Evolutionary conservation across 495 filamentous ascomycete genomes (phyloP).

Genomic region (Aspergillus nidulans): DNA sequence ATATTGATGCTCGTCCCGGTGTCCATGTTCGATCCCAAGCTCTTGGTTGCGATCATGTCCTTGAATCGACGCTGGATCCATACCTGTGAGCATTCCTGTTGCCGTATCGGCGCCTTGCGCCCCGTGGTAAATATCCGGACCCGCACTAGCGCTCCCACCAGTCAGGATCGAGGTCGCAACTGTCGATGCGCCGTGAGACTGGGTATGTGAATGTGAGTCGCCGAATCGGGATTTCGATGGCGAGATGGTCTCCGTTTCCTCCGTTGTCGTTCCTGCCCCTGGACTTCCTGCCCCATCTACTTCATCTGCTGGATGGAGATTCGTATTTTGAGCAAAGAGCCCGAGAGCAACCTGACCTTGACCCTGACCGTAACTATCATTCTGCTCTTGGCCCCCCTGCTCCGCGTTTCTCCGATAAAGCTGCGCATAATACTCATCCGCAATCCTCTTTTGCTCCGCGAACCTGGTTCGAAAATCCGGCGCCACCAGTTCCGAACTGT

Average conservation of each 20-base stretch:
- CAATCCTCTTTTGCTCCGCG: constrained; percentile 17
- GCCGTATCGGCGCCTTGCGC: not conserved
- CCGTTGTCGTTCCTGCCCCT: not conserved
- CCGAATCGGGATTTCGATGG: constrained; percentile 3
- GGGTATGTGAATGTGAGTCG: constrained; percentile 6
- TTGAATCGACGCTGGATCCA: not conserved
- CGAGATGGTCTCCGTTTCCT: not conserved
- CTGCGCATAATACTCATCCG: constrained; percentile 2
- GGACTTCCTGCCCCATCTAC: not conserved
- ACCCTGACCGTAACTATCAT: not conserved
- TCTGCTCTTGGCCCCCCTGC: not conserved
- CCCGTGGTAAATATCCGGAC: not conserved
- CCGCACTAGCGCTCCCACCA: not conserved
- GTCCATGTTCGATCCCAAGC: not conserved
- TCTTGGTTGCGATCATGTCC: not conserved
- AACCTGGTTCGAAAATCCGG: constrained; percentile 31
- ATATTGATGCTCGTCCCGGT: not conserved
- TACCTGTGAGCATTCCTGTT: too few relatives aligned
- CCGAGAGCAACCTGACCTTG: not conserved
- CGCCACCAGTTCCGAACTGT: constrained; percentile 20
- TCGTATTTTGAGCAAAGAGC: not conserved
- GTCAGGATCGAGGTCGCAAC: constrained; percentile 6
- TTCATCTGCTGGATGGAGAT: not conserved
- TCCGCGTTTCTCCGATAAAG: not conserved
- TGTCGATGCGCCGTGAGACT: constrained; percentile 1